Evolutionary conservation across 306 rosid species (phyloP).

Genomic region (Cyclanthera cordifolia): DNA sequence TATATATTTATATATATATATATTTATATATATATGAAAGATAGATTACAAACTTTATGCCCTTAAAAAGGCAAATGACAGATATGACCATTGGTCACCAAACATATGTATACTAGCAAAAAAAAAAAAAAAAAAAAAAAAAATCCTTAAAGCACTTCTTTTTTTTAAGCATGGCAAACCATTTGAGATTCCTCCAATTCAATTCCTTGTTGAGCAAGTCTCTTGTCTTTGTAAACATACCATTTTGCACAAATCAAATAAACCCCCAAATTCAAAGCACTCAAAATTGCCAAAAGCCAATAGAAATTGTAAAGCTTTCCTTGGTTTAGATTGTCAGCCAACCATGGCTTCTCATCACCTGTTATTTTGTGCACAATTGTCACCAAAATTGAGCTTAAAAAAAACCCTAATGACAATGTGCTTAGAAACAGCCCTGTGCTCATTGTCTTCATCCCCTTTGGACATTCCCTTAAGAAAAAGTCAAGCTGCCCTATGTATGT

Average conservation of each 20-base stretch:
- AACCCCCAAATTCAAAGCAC: constrained; percentile 51
- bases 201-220: constrained; percentile 51
- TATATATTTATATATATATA: no score
- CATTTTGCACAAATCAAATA: constrained; percentile 58
- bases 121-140: not conserved
- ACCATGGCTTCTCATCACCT: constrained; percentile 44
- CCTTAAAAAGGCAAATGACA: not conserved
- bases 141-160: not conserved
- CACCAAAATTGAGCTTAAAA: constrained; percentile 64
- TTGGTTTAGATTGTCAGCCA: constrained; percentile 55
- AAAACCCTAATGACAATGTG: constrained; percentile 69
- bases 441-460: constrained; percentile 93
- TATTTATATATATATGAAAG: no score
- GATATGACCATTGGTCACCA: not conserved
- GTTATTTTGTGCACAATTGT: constrained; percentile 56
- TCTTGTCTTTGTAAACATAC: constrained; percentile 79
- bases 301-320: constrained; percentile 80
- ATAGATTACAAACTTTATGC: constrained; percentile 1
- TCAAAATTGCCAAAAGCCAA: constrained; percentile 62
- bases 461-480: constrained; percentile 80
- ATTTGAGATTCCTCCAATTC: constrained; percentile 40
- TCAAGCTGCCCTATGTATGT: constrained; percentile 76
- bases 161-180: constrained; percentile 26
- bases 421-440: constrained; percentile 92
- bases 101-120: not conserved